These are phyloP conservation scores for Dothiorella sarmentorum DNA, from an alignment of 2,329 filamentous ascomycete species.

Conservation along the genomic window DNA sequence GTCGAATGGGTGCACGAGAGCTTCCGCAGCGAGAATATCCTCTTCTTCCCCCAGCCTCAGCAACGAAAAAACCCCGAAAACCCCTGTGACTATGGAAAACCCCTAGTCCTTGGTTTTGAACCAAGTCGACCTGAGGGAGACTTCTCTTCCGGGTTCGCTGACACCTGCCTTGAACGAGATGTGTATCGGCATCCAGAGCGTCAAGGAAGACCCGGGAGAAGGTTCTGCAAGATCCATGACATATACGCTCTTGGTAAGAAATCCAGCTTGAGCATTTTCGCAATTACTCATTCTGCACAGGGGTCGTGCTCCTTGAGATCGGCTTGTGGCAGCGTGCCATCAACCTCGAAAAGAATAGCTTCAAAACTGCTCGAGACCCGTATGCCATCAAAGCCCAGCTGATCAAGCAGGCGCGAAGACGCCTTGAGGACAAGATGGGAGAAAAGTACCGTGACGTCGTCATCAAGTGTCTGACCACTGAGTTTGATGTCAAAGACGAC, in stretches of 20 bases:
- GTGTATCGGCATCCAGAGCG: slow-evolving; percentile 33
- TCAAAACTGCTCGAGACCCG: slow-evolving; percentile 16
- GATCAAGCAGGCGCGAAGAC: slow-evolving; percentile 19
- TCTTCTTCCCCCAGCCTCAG: slow-evolving; percentile 19
- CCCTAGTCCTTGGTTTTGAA: slow-evolving; percentile 24
- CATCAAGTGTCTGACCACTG: slow-evolving; percentile 18
- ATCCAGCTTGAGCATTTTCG: no score
- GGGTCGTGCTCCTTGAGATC: slow-evolving; percentile 40
- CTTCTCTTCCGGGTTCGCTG: slow-evolving; percentile 12
- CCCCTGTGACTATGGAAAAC: slow-evolving; percentile 1
- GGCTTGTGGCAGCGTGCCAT: slow-evolving; percentile 24
- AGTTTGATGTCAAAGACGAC: slow-evolving; percentile 22
- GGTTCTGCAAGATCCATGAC: slow-evolving; percentile 34
- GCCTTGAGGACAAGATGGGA: slow-evolving; percentile 19
- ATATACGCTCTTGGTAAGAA: slow-evolving; percentile 34
- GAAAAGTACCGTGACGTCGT: slow-evolving; percentile 22
- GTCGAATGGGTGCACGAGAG: slow-evolving; percentile 23
- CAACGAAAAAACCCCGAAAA: no score
- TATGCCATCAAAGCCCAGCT: slow-evolving; percentile 19
- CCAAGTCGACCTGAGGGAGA: slow-evolving; percentile 19
- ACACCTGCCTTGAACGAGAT: slow-evolving; percentile 13
- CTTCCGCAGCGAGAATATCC: slow-evolving; percentile 23
- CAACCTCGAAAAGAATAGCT: slow-evolving; percentile 17
- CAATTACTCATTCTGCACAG: neutral
- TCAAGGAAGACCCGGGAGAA: slow-evolving; percentile 28